A percentile compares a stretch with the other conserved stretches of the same genome.
Conservation (phyloP, 768 basidiomycete genomes). For the Tulasnella sp. region DNA sequence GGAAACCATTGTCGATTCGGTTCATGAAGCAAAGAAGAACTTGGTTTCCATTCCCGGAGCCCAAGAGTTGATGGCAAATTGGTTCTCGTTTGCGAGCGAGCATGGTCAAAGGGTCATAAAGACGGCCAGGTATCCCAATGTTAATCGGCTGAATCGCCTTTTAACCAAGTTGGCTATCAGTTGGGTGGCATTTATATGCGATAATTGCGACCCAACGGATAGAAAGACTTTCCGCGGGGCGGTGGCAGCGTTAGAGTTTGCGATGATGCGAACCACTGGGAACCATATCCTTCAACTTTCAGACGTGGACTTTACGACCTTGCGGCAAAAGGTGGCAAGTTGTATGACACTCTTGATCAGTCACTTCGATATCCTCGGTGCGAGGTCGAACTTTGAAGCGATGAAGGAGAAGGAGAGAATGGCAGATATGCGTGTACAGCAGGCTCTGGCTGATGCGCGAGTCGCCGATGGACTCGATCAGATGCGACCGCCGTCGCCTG, state of each 20-base stretch:
- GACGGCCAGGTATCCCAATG: constrained; percentile 62
- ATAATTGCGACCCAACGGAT: constrained; percentile 93
- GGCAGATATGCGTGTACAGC: constrained; percentile 60
- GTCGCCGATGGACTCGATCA: constrained; percentile 57
- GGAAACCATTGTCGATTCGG: constrained; percentile 85
- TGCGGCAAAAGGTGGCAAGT: constrained; percentile 81
- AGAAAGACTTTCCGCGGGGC: constrained; percentile 97
- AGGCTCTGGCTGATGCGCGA: constrained; percentile 51
- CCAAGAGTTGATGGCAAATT: constrained; percentile 83
- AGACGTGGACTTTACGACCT: constrained; percentile 75
- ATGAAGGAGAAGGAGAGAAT: constrained; percentile 80
- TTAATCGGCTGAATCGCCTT: constrained; percentile 66
- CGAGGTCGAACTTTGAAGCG: constrained; percentile 75
- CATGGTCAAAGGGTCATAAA: constrained; percentile 83
- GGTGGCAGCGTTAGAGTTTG: constrained; percentile 88
- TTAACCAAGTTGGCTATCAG: constrained; percentile 86
- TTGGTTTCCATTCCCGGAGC: constrained; percentile 46
- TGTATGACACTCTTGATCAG: constrained; percentile 95
- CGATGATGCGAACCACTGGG: constrained; percentile 72
- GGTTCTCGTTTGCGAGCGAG: constrained; percentile 94
- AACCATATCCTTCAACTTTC: constrained; percentile 83
- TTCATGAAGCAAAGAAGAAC: constrained; percentile 67
- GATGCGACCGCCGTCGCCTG: constrained; percentile 65
- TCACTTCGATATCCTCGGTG: constrained; percentile 97
- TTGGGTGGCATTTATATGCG: constrained; percentile 98